Conservation (phyloP, 768 basidiomycete genomes). For the Boletus patriciae region DNA sequence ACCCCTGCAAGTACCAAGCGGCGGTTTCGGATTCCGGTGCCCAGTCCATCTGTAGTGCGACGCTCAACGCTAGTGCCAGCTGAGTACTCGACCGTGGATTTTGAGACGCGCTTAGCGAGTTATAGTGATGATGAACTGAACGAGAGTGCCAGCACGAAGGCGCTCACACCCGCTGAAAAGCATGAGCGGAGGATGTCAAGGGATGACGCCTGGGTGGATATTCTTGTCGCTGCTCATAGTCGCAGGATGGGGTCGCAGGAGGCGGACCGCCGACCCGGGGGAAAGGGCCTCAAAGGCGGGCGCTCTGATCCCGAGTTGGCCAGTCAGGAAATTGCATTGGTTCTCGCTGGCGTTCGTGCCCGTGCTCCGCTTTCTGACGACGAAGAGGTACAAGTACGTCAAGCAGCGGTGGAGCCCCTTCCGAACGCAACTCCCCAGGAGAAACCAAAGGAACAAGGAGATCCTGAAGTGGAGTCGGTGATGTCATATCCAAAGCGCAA, state of each 20-base stretch:
- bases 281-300: conserved; percentile 34
- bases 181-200: conserved; percentile 45
- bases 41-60: conserved; percentile 52
- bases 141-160: conserved; percentile 41
- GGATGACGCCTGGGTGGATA: conserved; percentile 89
- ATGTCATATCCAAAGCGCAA: conserved; percentile 36
- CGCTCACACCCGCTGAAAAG: conserved; percentile 40
- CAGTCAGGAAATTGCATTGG: conserved; percentile 71
- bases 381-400: conserved; percentile 34
- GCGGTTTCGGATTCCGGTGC: conserved; percentile 62
- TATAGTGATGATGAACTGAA: conserved; percentile 50
- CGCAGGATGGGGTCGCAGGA: conserved; percentile 60
- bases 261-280: conserved; percentile 37
- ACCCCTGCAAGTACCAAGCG: conserved; percentile 36
- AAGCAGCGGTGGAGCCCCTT: conserved; percentile 15
- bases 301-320: conserved; percentile 67
- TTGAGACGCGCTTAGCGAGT: conserved; percentile 76
- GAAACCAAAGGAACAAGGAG: conserved; percentile 40
- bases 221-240: conserved; percentile 61
- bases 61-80: conserved; percentile 58
- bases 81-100: conserved; percentile 81
- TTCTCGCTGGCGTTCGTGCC: conserved; percentile 55
- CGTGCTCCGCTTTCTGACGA: conserved; percentile 42
- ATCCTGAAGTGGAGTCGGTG: conserved; percentile 47
- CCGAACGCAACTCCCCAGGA: conserved; percentile 23